A percentile compares a stretch with the other conserved stretches of the same genome.
phyloP scores from a whole-genome alignment of 768 basidiomycete species.

The Tricholoma terreum region DNA sequence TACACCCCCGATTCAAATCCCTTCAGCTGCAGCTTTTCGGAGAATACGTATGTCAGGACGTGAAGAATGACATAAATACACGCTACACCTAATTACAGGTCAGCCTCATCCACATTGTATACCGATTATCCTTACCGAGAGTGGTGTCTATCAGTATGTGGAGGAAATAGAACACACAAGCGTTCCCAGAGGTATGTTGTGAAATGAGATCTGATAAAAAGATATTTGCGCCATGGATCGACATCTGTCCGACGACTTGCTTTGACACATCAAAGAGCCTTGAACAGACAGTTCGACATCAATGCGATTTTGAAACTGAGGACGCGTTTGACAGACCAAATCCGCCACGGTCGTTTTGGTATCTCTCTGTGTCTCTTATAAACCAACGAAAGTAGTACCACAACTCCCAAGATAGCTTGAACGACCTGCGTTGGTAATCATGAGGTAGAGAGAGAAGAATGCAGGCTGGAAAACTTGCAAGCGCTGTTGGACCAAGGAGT shows the following conservation, averaged over 20 bases:
- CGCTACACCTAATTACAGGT: conserved; percentile 58
- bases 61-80: conserved; percentile 76
- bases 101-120: neutral
- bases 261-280: conserved; percentile 95
- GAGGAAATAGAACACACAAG: conserved; percentile 90
- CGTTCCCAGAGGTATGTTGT: conserved; percentile 66
- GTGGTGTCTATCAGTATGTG: conserved; percentile 93
- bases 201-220: conserved; percentile 78
- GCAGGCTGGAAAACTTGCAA: conserved; percentile 32
- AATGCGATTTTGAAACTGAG: conserved; percentile 5
- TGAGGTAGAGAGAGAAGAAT: conserved; percentile 24
- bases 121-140: conserved; percentile 53
- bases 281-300: conserved; percentile 6
- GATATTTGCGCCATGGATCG: conserved; percentile 77
- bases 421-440: conserved; percentile 66
- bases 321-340: conserved; percentile 59
- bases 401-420: conserved; percentile 84
- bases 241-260: conserved; percentile 83
- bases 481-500: conserved; percentile 50
- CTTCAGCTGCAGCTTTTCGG: conserved; percentile 60
- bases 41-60: conserved; percentile 58
- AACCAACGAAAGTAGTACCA: conserved; percentile 85
- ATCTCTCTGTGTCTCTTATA: conserved; percentile 87
- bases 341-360: conserved; percentile 85
- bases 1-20: conserved; percentile 88